These are phyloP conservation scores for Hericium rajendrae DNA, from an alignment of 768 basidiomycete species.

Conservation along the genomic window DNA sequence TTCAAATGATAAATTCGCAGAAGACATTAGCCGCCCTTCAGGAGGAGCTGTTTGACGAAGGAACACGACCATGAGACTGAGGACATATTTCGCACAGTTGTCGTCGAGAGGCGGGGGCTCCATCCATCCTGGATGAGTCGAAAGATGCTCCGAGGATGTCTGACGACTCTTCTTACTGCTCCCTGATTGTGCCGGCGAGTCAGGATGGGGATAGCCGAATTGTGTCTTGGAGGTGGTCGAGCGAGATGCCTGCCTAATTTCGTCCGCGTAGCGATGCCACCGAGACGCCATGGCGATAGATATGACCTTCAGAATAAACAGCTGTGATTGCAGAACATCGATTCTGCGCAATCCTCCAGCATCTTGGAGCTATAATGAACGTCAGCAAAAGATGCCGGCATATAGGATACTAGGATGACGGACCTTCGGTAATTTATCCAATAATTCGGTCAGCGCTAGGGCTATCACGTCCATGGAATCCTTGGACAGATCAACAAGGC, in stretches of 20 bases:
- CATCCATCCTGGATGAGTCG: slow-evolving; percentile 34
- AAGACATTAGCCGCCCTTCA: slow-evolving; percentile 47
- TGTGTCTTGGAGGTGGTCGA: slow-evolving; percentile 27
- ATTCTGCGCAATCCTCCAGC: slow-evolving; percentile 42
- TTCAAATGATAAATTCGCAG: slow-evolving; percentile 51
- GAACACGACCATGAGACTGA: slow-evolving; percentile 77
- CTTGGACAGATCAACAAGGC: slow-evolving; percentile 68
- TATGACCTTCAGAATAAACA: slow-evolving; percentile 78
- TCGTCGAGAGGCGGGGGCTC: slow-evolving; percentile 76
- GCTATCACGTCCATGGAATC: slow-evolving; percentile 77
- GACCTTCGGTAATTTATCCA: slow-evolving; percentile 75
- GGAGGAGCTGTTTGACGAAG: slow-evolving; percentile 58
- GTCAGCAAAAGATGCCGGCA: not conserved
- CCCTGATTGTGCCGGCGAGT: slow-evolving; percentile 21
- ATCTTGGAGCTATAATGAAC: slow-evolving; percentile 40
- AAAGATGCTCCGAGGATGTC: slow-evolving; percentile 35
- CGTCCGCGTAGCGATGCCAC: slow-evolving; percentile 46
- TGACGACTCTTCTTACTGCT: slow-evolving; percentile 24
- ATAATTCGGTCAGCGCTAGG: slow-evolving; percentile 63
- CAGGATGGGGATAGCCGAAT: slow-evolving; percentile 26
- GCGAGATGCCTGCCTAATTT: slow-evolving; percentile 31
- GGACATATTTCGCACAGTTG: slow-evolving; percentile 66
- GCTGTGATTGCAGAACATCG: slow-evolving; percentile 77
- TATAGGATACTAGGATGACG: slow-evolving; percentile 8
- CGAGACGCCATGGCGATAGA: slow-evolving; percentile 70